These are phyloP conservation scores for Farysia itapuensis DNA, from an alignment of 1,284 basidiomycete genomes.

Conservation along the genomic window DNA sequence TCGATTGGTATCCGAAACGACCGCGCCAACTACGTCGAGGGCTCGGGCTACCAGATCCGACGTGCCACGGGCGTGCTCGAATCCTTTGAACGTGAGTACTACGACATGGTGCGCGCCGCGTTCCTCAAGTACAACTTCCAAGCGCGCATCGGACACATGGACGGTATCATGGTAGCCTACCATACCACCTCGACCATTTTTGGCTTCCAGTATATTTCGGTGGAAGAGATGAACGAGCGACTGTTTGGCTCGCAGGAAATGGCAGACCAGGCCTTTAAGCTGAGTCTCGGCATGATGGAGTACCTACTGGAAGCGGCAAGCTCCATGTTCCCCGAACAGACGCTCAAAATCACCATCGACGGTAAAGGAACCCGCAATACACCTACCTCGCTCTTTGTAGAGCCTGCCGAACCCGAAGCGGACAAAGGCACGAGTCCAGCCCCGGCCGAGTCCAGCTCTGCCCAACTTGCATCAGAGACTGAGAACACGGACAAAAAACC, in stretches of 20 bases:
- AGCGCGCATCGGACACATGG: constrained; percentile 94
- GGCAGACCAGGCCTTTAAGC: constrained; percentile 76
- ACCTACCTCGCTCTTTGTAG: constrained; percentile 45
- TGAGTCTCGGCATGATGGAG: constrained; percentile 76
- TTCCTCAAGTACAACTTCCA: constrained; percentile 97
- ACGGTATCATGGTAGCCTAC: constrained; percentile 91
- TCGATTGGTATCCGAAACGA: constrained; percentile 82
- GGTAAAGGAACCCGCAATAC: constrained; percentile 13
- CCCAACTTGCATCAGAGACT: not conserved
- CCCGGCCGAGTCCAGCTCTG: not conserved
- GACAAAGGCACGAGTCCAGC: not conserved
- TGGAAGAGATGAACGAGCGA: constrained; percentile 82
- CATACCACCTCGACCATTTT: constrained; percentile 87
- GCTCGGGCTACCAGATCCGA: constrained; percentile 57
- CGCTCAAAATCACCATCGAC: constrained; percentile 51
- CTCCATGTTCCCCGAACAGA: constrained; percentile 66
- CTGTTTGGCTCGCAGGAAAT: constrained; percentile 71
- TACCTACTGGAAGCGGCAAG: constrained; percentile 69
- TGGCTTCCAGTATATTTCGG: constrained; percentile 89
- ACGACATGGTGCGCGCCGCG: constrained; percentile 83
- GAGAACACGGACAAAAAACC: not conserved
- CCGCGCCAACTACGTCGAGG: constrained; percentile 73
- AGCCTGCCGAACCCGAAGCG: constrained; percentile 11
- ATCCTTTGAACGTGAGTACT: constrained; percentile 59
- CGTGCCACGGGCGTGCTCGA: constrained; percentile 49